A percentile compares a stretch with the other conserved stretches of the same genome.
These are phyloP conservation scores for Hanseniaspora taiwanica DNA, from an alignment of 805 yeast genomes.

Conservation along the genomic window DNA sequence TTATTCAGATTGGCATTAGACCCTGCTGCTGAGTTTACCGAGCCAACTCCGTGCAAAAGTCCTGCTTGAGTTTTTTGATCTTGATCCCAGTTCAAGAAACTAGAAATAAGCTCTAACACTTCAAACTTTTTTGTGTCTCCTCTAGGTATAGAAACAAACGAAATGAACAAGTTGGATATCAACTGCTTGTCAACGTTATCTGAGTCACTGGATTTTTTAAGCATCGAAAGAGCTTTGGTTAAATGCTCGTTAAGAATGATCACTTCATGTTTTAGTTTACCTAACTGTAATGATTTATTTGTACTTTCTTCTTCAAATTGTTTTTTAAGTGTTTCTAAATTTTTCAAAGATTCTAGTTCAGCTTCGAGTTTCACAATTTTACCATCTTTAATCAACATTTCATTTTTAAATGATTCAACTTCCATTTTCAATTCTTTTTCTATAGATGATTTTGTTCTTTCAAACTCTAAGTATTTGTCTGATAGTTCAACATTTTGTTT, in stretches of 20 bases:
- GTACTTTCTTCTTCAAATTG: constrained; percentile 41
- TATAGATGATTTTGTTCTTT: constrained; percentile 2
- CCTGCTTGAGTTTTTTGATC: constrained; percentile 68
- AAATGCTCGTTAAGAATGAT: constrained; percentile 87
- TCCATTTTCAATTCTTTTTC: constrained; percentile 8
- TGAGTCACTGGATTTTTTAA: constrained; percentile 64
- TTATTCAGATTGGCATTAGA: constrained; percentile 13
- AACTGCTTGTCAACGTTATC: constrained; percentile 79
- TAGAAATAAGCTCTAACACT: constrained; percentile 72
- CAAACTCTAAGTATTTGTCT: constrained; percentile 19
- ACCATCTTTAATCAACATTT: constrained; percentile 16
- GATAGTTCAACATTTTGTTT: constrained; percentile 22
- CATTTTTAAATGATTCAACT: constrained; percentile 12
- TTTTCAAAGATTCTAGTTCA: constrained; percentile 13
- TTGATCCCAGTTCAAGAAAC: constrained; percentile 81
- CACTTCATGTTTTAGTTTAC: constrained; percentile 89
- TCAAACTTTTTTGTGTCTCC: constrained; percentile 93
- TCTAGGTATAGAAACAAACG: constrained; percentile 76
- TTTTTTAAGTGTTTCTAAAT: constrained; percentile 13
- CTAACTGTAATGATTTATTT: constrained; percentile 68
- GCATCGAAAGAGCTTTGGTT: constrained; percentile 79
- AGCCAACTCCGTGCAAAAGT: constrained; percentile 26
- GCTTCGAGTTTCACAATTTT: constrained; percentile 15
- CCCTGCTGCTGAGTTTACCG: constrained; percentile 6
- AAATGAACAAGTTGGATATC: constrained; percentile 71